Percentiles rank a stretch among this genome's conserved stretches.
phyloP scores from a whole-genome alignment of 164 flowering plant genomes.

The Chimonanthus praecox region DNA sequence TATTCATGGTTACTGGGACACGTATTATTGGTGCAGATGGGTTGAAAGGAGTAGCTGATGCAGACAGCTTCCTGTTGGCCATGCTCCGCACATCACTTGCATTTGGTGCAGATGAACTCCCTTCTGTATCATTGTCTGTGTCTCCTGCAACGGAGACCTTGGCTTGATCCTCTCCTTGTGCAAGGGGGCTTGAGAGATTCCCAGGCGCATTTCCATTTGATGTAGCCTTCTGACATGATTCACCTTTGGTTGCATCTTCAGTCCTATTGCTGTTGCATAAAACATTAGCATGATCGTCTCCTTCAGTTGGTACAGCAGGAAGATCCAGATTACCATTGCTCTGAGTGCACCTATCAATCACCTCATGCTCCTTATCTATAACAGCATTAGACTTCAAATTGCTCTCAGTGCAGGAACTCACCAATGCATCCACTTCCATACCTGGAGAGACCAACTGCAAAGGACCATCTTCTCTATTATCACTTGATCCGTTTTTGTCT shows the following conservation, averaged over 20 bases:
- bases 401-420: not conserved
- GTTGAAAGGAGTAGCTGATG: conserved; percentile 89
- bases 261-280: conserved; percentile 14
- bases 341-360: conserved; percentile 3
- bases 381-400: not conserved
- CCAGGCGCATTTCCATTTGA: conserved; percentile 23
- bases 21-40: conserved; percentile 56
- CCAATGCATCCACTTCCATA: conserved; percentile 14
- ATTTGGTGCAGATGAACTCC: conserved; percentile 1
- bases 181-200: conserved; percentile 15
- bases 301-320: conserved; percentile 3
- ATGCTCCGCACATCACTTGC: conserved; percentile 42
- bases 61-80: conserved; percentile 78
- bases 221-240: conserved; percentile 17
- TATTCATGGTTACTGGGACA: conserved; percentile 51
- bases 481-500: conserved; percentile 25
- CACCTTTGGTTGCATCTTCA: conserved; percentile 21
- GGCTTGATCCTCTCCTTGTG: conserved; percentile 38
- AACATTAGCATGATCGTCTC: not conserved
- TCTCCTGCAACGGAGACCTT: conserved; percentile 1
- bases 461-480: conserved; percentile 14
- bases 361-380: conserved; percentile 26
- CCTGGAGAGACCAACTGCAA: conserved; percentile 20
- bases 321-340: not conserved
- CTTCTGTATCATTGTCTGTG: conserved; percentile 5